A percentile compares a stretch with the other conserved stretches of the same genome.
phyloP scores from a whole-genome alignment of 805 yeast genomes.

The Nakazawaea laoshanensis region DNA sequence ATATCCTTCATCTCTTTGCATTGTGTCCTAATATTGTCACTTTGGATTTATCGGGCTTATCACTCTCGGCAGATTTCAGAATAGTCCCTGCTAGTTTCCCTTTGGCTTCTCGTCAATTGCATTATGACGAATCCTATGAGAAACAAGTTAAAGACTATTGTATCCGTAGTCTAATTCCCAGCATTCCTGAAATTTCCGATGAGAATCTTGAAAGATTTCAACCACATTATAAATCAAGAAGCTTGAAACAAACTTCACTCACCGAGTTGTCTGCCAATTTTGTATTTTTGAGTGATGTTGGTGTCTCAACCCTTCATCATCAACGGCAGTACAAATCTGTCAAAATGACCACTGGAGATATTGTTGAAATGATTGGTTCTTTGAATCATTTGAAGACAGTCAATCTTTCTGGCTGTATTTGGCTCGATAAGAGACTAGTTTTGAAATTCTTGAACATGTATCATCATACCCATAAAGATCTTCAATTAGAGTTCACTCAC shows the following conservation, averaged over 20 bases:
- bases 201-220: neutral
- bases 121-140: constrained; percentile 16
- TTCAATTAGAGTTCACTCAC: too few relatives aligned
- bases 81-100: constrained; percentile 32
- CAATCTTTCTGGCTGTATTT: constrained; percentile 20
- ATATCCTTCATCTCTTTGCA: constrained; percentile 57
- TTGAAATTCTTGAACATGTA: constrained; percentile 14
- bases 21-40: constrained; percentile 52
- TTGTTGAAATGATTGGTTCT: constrained; percentile 19
- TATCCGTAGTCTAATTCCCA: constrained; percentile 1
- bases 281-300: constrained; percentile 19
- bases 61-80: constrained; percentile 62
- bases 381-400: constrained; percentile 27
- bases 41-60: constrained; percentile 52
- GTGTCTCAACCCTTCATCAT: constrained; percentile 14
- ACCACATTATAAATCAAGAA: constrained; percentile 8
- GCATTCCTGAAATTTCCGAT: neutral
- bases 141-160: constrained; percentile 4
- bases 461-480: constrained; percentile 24
- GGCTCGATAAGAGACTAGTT: constrained; percentile 23
- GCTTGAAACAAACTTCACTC: neutral
- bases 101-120: constrained; percentile 19
- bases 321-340: constrained; percentile 9
- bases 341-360: constrained; percentile 8
- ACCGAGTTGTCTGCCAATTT: constrained; percentile 16